A percentile compares a stretch with the other conserved stretches of the same genome.
These are phyloP conservation scores for Tillandsia fasciculata DNA, from an alignment of 176 grass and related monocot species.

Conservation along the genomic window DNA sequence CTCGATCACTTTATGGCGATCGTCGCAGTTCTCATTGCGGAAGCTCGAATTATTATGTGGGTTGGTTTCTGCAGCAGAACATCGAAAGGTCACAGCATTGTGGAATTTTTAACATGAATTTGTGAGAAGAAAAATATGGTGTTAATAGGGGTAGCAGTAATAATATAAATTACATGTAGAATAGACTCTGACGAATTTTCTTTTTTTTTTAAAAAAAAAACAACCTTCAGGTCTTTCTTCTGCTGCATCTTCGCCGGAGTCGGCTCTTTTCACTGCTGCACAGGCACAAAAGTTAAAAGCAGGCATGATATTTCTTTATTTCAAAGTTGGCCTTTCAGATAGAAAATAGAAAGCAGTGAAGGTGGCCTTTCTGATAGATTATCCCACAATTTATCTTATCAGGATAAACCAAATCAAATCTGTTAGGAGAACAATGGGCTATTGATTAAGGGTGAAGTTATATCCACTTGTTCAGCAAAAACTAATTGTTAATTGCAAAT, in stretches of 20 bases:
- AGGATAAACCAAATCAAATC: no score
- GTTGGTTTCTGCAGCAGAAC: slow-evolving; percentile 4
- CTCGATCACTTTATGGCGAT: slow-evolving; percentile 15
- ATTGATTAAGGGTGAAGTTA: no score
- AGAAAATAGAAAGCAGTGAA: no score
- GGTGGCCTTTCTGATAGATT: no score
- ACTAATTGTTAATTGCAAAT: no score
- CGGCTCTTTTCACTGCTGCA: slow-evolving; percentile 8
- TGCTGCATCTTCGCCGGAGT: neutral
- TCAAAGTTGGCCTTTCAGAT: neutral
- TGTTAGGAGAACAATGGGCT: no score
- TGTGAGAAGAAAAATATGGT: neutral
- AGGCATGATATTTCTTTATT: neutral
- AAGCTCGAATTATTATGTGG: slow-evolving; percentile 11
- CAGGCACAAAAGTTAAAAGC: slow-evolving; percentile 6
- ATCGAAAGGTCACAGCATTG: neutral
- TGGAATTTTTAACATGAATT: neutral
- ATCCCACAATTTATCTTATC: no score
- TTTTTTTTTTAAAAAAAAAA: no score
- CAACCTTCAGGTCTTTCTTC: neutral
- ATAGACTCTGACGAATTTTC: no score
- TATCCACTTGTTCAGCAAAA: no score
- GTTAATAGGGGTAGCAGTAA: no score
- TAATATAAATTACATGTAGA: no score
- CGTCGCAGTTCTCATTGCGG: slow-evolving; percentile 8